Conservation (phyloP, 2,329 filamentous ascomycete genomes). For the Sporothrix inflata region DNA sequence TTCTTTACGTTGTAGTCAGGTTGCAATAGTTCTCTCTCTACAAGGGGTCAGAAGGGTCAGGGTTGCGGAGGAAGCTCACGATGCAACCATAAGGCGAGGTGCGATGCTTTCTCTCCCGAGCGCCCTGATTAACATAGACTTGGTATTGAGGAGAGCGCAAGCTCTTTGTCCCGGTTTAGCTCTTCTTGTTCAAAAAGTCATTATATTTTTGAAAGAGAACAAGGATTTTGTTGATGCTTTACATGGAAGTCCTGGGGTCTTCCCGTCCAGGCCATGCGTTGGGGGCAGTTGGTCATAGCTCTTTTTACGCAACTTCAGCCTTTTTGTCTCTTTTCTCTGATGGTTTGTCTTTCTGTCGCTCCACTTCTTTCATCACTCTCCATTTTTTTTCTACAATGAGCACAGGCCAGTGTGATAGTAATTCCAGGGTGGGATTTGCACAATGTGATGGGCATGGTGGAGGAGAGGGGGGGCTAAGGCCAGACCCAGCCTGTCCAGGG, state of each 20-base stretch:
- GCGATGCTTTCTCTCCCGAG: not conserved
- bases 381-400: not conserved
- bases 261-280: not conserved
- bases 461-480: not conserved
- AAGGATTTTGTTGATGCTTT: not conserved
- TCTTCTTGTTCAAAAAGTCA: too few relatives aligned
- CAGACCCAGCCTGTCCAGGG: not conserved
- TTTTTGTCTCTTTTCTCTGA: not conserved
- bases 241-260: not conserved
- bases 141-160: not conserved
- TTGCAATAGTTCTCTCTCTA: not conserved
- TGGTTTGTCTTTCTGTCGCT: not conserved
- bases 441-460: conserved; percentile 9
- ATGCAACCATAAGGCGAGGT: not conserved
- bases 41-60: not conserved
- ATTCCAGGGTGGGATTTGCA: conserved; percentile 23
- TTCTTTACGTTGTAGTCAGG: not conserved
- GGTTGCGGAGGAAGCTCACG: not conserved
- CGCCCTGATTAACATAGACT: not conserved
- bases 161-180: not conserved
- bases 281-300: conserved; percentile 13
- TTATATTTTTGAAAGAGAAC: not conserved
- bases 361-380: not conserved
- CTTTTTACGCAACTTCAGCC: not conserved
- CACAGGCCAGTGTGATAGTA: conserved; percentile 22